These are phyloP conservation scores for Phaffomyces antillensis DNA, from an alignment of 805 yeast species.

Conservation along the genomic window DNA sequence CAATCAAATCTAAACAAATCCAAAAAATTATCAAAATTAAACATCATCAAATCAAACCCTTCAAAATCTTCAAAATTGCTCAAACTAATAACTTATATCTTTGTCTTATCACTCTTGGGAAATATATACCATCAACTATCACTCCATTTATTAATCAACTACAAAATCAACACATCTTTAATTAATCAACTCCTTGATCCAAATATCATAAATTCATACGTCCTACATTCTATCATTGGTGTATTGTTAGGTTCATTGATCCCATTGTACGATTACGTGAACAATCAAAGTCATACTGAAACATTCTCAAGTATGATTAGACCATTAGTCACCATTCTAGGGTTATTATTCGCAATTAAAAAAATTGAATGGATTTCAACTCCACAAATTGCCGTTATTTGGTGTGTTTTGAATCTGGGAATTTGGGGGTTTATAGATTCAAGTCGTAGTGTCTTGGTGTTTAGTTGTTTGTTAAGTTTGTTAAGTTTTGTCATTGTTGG, in stretches of 20 bases:
- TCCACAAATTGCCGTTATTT: conserved; percentile 55
- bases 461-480: conserved; percentile 37
- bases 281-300: background rate
- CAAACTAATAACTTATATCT: background rate
- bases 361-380: conserved; percentile 63
- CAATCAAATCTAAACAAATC: conserved; percentile 7
- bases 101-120: conserved; percentile 1
- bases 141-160: background rate
- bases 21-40: background rate
- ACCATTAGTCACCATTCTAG: conserved; percentile 54
- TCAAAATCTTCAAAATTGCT: background rate
- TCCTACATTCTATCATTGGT: conserved; percentile 42
- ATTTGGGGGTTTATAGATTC: conserved; percentile 64
- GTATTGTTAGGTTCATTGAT: conserved; percentile 48
- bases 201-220: background rate
- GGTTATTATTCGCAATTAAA: conserved; percentile 64
- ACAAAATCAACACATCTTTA: background rate
- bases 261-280: conserved; percentile 32
- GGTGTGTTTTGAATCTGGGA: conserved; percentile 57
- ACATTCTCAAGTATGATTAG: conserved; percentile 23
- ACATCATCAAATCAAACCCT: background rate
- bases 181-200: background rate
- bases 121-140: conserved; percentile 6
- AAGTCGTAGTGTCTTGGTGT: background rate
- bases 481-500: conserved; percentile 22